Evolutionary conservation across 2,329 filamentous ascomycete species (phyloP).

Genomic region (Arthrocladium fulminans): DNA sequence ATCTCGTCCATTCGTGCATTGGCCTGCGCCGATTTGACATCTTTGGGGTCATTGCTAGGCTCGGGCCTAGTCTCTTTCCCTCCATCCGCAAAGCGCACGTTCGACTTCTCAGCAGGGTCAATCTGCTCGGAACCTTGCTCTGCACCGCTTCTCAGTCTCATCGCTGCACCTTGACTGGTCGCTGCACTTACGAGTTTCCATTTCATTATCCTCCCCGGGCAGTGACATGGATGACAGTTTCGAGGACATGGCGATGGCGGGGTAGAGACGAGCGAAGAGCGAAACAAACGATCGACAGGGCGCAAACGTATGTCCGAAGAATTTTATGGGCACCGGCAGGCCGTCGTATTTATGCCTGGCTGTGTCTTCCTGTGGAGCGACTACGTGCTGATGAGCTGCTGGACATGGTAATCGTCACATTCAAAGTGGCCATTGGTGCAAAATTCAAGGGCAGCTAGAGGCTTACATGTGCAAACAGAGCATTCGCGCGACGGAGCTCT

Average conservation of each 20-base stretch:
- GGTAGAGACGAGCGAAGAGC: background rate
- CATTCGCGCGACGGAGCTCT: background rate
- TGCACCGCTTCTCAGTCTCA: background rate
- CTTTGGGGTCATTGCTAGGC: conserved; percentile 24
- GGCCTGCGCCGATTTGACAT: conserved; percentile 26
- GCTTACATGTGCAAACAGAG: conserved; percentile 7
- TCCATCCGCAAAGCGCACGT: background rate
- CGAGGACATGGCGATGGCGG: conserved; percentile 18
- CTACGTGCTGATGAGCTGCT: conserved; percentile 7
- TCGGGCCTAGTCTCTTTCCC: conserved; percentile 17
- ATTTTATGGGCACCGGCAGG: background rate
- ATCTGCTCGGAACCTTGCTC: background rate
- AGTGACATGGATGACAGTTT: conserved; percentile 20
- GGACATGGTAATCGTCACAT: background rate
- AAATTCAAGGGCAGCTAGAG: conserved; percentile 3
- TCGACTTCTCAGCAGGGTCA: conserved; percentile 12
- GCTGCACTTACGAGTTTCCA: conserved; percentile 15
- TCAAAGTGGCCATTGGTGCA: background rate
- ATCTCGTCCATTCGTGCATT: conserved; percentile 22
- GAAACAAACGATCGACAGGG: conserved; percentile 2
- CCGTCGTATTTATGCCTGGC: background rate
- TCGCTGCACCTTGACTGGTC: background rate
- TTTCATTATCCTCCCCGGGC: conserved; percentile 18
- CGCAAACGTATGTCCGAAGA: background rate
- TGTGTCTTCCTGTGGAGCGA: background rate